Conservation (phyloP, 106 monocot species). For the Alisma plantagoaquatica region DNA sequence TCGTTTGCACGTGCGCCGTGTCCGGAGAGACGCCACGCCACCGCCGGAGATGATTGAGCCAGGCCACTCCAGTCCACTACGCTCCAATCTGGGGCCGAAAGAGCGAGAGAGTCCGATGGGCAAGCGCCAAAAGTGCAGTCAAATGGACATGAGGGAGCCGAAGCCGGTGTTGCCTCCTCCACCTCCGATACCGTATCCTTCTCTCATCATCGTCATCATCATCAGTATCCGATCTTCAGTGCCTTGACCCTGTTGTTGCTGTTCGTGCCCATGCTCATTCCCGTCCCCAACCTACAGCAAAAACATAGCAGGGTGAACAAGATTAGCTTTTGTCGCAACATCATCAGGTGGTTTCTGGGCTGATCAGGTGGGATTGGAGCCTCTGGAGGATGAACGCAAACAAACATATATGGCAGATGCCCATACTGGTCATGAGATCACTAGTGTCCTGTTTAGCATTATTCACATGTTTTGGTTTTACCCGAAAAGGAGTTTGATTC, state of each 20-base stretch:
- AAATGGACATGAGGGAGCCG: not conserved
- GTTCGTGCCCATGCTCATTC: too few relatives aligned
- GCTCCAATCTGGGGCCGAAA: too few relatives aligned
- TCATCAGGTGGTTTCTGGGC: not conserved
- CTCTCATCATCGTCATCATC: not conserved
- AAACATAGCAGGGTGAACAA: not conserved
- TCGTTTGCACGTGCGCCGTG: not conserved
- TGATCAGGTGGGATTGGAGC: not conserved
- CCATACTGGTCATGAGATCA: too few relatives aligned
- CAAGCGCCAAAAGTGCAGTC: constrained; percentile 4
- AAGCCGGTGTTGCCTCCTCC: not conserved
- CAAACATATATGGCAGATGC: too few relatives aligned
- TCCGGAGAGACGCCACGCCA: not conserved
- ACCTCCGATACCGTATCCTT: not conserved
- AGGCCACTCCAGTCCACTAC: too few relatives aligned
- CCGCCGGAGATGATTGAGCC: too few relatives aligned
- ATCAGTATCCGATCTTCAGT: not conserved
- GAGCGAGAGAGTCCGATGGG: not conserved
- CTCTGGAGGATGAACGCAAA: too few relatives aligned
- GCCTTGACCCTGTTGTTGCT: too few relatives aligned
- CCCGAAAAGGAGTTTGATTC: too few relatives aligned
- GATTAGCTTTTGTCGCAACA: not conserved
- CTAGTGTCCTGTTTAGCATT: too few relatives aligned
- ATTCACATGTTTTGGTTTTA: too few relatives aligned
- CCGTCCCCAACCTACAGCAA: not conserved